phyloP scores from a whole-genome alignment of 352 stramenopile genomes.

The Pythium aquatile region DNA sequence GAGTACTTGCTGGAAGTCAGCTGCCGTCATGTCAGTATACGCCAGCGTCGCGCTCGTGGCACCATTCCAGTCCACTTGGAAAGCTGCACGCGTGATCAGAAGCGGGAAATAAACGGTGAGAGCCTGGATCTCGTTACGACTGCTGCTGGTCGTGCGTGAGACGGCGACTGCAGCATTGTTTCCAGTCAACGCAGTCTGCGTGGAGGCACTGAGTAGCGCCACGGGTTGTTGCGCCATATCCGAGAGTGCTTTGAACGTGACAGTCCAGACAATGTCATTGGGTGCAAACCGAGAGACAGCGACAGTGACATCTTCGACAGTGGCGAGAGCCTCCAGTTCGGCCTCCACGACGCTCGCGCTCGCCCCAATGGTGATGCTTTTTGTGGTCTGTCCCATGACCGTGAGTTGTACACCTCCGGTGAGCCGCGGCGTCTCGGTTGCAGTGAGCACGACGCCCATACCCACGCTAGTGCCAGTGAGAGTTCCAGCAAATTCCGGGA shows the following conservation, averaged over 20 bases:
- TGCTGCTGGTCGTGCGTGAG: constrained; percentile 12
- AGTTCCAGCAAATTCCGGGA: constrained; percentile 28
- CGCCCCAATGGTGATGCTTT: constrained; percentile 29
- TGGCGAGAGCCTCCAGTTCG: constrained; percentile 25
- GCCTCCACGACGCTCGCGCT: constrained; percentile 27
- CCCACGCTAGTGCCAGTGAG: constrained; percentile 37
- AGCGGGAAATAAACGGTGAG: constrained; percentile 41
- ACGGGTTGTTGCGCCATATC: constrained; percentile 19
- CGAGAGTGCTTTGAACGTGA: constrained; percentile 39
- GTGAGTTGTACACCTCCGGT: constrained; percentile 41
- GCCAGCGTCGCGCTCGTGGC: constrained; percentile 20
- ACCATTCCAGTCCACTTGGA: constrained; percentile 44
- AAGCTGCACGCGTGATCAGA: constrained; percentile 19
- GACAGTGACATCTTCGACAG: constrained; percentile 29
- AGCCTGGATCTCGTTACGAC: constrained; percentile 39
- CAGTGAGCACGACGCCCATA: constrained; percentile 35
- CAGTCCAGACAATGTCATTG: constrained; percentile 28
- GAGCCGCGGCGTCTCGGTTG: constrained; percentile 40
- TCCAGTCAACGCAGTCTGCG: constrained; percentile 22
- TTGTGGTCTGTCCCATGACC: constrained; percentile 34
- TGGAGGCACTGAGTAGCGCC: constrained; percentile 19
- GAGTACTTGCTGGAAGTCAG: constrained; percentile 32
- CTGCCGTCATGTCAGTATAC: constrained; percentile 33
- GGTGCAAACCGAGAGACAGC: background rate
- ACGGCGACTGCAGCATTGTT: constrained; percentile 24